Conservation (phyloP, 2,329 filamentous ascomycete species). For the Massarina eburnea region DNA sequence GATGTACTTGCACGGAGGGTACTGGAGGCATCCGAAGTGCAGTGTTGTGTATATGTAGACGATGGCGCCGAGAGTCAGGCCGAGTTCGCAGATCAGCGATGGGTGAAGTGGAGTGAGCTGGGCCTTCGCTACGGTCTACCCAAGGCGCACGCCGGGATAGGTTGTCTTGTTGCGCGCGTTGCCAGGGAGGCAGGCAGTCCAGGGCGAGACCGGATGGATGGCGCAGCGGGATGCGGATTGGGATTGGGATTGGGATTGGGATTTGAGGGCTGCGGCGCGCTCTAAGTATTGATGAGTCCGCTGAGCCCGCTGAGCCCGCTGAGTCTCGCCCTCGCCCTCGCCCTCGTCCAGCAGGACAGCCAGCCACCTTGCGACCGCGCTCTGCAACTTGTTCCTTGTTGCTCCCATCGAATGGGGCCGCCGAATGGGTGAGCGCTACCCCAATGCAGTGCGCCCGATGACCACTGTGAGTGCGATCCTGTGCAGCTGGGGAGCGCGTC, state of each 20-base stretch:
- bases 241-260: background rate
- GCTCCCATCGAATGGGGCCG: constrained; percentile 6
- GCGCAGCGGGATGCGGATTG: constrained; percentile 5
- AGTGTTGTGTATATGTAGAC: constrained; percentile 9
- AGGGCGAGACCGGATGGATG: background rate
- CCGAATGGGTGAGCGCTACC: constrained; percentile 4
- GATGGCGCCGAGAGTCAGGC: constrained; percentile 10
- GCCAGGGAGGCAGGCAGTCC: background rate
- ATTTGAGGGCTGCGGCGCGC: background rate
- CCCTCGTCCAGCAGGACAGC: background rate
- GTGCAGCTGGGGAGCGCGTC: constrained; percentile 15
- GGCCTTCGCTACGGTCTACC: background rate
- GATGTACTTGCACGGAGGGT: background rate
- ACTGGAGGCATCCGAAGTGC: constrained; percentile 13
- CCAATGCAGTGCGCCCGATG: constrained; percentile 11
- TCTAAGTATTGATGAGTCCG: background rate
- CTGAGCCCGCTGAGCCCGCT: constrained; percentile 1
- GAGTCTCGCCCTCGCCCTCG: background rate
- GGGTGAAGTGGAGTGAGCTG: constrained; percentile 10
- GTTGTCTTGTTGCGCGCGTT: background rate
- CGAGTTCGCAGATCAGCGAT: constrained; percentile 5
- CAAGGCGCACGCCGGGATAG: constrained; percentile 10
- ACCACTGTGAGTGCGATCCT: constrained; percentile 11
- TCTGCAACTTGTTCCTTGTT: constrained; percentile 1
- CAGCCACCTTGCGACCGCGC: constrained; percentile 5